Conservation (phyloP, 2,329 filamentous ascomycete species). For the Colletotrichum sp. region DNA sequence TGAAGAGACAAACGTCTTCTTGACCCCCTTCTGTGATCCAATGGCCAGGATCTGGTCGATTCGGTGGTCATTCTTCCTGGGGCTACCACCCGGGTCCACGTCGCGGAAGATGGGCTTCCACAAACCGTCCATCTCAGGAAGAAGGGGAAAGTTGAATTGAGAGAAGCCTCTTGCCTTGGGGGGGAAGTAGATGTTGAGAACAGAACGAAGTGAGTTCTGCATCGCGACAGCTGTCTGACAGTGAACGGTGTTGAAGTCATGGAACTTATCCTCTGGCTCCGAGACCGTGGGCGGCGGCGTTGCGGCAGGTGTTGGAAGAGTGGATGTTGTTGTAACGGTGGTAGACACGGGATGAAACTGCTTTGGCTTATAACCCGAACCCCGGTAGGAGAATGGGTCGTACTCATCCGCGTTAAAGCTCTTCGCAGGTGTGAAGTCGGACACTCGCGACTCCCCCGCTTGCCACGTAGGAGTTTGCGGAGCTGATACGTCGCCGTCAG, state of each 20-base stretch:
- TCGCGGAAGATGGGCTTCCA: constrained; percentile 59
- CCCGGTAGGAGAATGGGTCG: constrained; percentile 47
- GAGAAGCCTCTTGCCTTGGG: constrained; percentile 49
- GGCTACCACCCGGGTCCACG: constrained; percentile 28
- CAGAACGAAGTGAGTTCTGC: constrained; percentile 61
- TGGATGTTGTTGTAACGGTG: constrained; percentile 29
- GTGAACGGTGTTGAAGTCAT: constrained; percentile 44
- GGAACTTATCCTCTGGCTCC: constrained; percentile 42
- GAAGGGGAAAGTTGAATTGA: constrained; percentile 51
- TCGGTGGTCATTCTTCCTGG: constrained; percentile 33
- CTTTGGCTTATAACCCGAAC: neutral
- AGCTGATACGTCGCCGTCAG: constrained; percentile 2
- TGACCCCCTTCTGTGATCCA: constrained; percentile 59
- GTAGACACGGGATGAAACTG: neutral
- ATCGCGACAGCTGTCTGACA: constrained; percentile 54
- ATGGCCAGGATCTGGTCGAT: constrained; percentile 65
- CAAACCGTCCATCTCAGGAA: constrained; percentile 52
- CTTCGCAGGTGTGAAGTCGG: neutral
- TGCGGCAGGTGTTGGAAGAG: constrained; percentile 46
- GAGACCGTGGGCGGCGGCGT: constrained; percentile 41
- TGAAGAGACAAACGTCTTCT: constrained; percentile 50
- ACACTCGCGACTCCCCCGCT: neutral
- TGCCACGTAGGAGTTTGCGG: neutral
- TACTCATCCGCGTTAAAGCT: constrained; percentile 41
- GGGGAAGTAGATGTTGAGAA: constrained; percentile 57